Base-by-base conservation (phyloP, 768 basidiomycete species). In the Tricholoma sp. region DNA sequence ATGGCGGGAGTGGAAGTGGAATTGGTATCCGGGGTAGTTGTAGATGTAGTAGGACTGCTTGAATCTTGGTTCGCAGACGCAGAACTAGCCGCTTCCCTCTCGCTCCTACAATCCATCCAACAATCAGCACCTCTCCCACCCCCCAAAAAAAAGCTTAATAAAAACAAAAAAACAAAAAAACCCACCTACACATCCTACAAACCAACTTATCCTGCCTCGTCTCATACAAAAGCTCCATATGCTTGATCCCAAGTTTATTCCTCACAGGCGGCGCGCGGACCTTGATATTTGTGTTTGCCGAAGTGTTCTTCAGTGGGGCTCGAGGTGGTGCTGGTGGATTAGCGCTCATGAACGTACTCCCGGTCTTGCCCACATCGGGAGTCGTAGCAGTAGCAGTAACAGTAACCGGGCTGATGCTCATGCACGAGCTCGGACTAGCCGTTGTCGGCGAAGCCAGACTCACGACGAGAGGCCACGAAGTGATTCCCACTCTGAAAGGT, bases 111-210 rank as follows among this genome's bases (percentile, higher is more conserved):
- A 22, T 31, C 39, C 14, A 58, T 27, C 32, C 12, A 27, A 27
- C 2, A 27, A 27, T 27, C 24, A 27, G 24, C 24, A 5, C 24
- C 24, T 27, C 24, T 27, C 24, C 24, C 24, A 3, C 24, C 24
- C 24, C 2, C 24, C 24, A 47, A 45, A n/a, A 51, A 52, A 39
- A 43, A 46, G n/a, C n/a, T n/a, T n/a, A 27, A 54, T 49, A 43
- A 29, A 12, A 52, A 41, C 12, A 51, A n/a, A 52, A 7, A 8
- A 39, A 32, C 47, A 58, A 43, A n/a, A 43, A 46, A 29, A 66
- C 68, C 11, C 52, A 71, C 71, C 66, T 43, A 54, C 71, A 72
- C 64, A 69, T 66, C 50, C 68, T 61, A 61, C 71, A 72, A 12
- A 62, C 57, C 66, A 68, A 62, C 31, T 54, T 50, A 14, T 62